Conservation (phyloP, 768 basidiomycete species). For the Xerocomellus dryophilus region DNA sequence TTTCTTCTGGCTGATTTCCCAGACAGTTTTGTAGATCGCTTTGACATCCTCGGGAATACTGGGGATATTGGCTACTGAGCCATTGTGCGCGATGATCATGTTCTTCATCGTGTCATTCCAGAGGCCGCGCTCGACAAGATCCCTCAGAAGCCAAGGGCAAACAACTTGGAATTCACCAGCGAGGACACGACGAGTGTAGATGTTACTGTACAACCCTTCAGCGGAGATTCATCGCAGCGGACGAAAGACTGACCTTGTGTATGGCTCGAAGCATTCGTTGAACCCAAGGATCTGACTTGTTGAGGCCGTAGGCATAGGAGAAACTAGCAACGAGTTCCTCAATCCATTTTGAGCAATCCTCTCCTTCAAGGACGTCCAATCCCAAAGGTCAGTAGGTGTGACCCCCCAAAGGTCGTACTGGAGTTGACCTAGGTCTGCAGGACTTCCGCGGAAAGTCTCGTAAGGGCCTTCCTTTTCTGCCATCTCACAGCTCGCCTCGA, state of each 20-base stretch:
- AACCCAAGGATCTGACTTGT: slow-evolving; percentile 97
- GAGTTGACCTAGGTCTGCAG: slow-evolving; percentile 82
- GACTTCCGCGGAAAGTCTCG: slow-evolving; percentile 86
- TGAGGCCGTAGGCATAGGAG: slow-evolving; percentile 99
- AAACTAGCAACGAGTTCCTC: slow-evolving; percentile 84
- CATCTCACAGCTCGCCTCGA: slow-evolving; percentile 88
- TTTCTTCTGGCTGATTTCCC: slow-evolving; percentile 99
- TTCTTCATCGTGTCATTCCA: slow-evolving; percentile 99
- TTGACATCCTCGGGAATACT: slow-evolving; percentile 88
- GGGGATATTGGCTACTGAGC: slow-evolving; percentile 83
- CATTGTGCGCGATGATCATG: slow-evolving; percentile 96
- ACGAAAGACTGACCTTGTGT: slow-evolving; percentile 67
- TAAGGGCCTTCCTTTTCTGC: slow-evolving; percentile 79
- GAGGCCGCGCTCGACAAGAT: slow-evolving; percentile 90
- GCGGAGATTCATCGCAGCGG: not conserved
- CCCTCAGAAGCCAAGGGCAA: slow-evolving; percentile 98
- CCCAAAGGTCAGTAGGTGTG: slow-evolving; percentile 88
- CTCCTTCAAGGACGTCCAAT: slow-evolving; percentile 85
- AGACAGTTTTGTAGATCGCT: slow-evolving; percentile 99
- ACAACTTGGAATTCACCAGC: slow-evolving; percentile 99
- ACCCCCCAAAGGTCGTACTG: slow-evolving; percentile 97
- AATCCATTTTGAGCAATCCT: slow-evolving; percentile 80
- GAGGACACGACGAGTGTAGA: slow-evolving; percentile 98
- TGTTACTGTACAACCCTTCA: slow-evolving; percentile 62
- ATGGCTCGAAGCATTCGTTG: slow-evolving; percentile 99